These are phyloP conservation scores for Calonectria crousiana DNA, from an alignment of 2,329 filamentous ascomycete genomes.

Conservation along the genomic window DNA sequence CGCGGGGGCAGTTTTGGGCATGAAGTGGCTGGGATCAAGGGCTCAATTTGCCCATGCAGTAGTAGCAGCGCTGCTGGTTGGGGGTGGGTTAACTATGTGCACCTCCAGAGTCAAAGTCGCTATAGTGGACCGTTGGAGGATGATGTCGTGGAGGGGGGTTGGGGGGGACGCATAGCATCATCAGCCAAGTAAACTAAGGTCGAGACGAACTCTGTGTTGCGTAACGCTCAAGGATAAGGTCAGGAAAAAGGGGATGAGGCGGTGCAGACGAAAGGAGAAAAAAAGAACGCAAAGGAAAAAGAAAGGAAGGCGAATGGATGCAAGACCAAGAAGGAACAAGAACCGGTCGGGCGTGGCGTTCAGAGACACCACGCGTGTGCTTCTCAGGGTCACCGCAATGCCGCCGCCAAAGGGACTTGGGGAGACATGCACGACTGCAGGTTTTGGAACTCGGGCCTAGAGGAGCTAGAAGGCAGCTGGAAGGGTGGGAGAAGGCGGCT, in stretches of 20 bases:
- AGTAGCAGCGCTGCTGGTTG: neutral
- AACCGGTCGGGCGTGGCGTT: conserved; percentile 13
- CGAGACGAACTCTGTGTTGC: neutral
- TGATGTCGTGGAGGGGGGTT: neutral
- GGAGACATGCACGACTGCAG: neutral
- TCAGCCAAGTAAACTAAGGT: neutral
- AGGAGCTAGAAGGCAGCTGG: conserved; percentile 23
- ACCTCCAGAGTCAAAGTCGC: neutral
- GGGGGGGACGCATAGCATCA: neutral
- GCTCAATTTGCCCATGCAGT: neutral
- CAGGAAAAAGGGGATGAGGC: neutral
- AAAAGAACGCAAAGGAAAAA: neutral
- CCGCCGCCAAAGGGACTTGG: neutral
- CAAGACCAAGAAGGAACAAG: neutral
- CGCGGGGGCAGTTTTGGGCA: neutral
- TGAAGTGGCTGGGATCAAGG: conserved; percentile 1
- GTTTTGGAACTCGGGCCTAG: neutral
- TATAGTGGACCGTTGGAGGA: neutral
- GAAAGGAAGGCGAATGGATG: neutral
- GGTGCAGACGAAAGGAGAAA: neutral
- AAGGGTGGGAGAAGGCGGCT: conserved; percentile 14
- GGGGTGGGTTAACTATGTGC: neutral
- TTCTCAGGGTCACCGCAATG: conserved; percentile 14
- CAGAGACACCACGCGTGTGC: conserved; percentile 8
- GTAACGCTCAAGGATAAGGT: neutral